A percentile compares a stretch with the other conserved stretches of the same genome.
Evolutionary conservation across 2,329 filamentous ascomycete genomes (phyloP).

Genomic region (Hymenoscyphus scutula): DNA sequence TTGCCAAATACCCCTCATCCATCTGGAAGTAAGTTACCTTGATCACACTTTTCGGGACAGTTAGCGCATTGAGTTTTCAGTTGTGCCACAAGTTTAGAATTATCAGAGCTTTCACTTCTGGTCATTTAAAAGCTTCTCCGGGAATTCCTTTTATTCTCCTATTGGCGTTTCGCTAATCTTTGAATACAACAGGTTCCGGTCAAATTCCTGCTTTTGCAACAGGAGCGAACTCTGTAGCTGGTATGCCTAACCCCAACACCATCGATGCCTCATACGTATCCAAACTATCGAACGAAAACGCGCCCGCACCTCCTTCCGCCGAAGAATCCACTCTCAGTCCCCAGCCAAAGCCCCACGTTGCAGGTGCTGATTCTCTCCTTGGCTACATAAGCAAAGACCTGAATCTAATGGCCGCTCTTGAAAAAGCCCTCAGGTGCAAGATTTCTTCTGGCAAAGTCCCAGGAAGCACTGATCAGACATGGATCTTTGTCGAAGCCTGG

Average conservation of each 20-base stretch:
- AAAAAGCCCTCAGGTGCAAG: neutral
- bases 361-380: neutral
- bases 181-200: no score
- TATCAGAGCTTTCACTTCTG: no score
- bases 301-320: neutral
- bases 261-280: neutral
- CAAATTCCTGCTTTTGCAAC: neutral
- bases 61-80: no score
- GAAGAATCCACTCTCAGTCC: neutral
- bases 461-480: neutral
- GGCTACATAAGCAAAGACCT: neutral
- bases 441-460: neutral
- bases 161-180: no score
- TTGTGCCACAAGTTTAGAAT: no score
- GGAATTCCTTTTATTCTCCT: no score
- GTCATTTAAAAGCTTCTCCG: no score
- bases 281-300: neutral
- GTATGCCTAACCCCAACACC: neutral
- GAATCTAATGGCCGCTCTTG: neutral
- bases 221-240: neutral
- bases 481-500: conserved; percentile 6
- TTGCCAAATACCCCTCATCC: no score
- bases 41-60: no score
- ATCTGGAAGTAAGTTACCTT: no score
- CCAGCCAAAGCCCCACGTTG: neutral